Evolutionary conservation across 2,329 filamentous ascomycete species (phyloP).

Genomic region (Diaporthe caulivora): DNA sequence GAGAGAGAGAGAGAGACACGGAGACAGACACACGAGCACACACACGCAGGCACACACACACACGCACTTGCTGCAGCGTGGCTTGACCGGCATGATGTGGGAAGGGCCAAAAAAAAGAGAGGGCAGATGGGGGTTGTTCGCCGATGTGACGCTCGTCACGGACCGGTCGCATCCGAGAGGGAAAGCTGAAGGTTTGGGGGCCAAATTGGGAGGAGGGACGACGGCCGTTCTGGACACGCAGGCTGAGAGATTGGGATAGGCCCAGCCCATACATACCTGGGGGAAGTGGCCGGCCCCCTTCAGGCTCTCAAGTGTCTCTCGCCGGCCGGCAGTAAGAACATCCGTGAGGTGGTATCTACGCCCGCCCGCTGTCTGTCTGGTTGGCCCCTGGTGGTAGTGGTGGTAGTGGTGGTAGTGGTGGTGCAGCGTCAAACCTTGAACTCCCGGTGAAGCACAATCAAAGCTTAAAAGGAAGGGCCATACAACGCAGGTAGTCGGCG

Average conservation of each 20-base stretch:
- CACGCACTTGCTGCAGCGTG: neutral
- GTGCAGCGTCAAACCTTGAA: neutral
- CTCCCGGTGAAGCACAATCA: neutral
- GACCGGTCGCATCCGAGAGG: constrained; percentile 12
- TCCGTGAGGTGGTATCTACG: neutral
- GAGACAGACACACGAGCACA: neutral
- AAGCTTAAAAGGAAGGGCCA: constrained; percentile 4
- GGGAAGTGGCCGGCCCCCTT: too few species aligned
- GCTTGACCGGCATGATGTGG: constrained; percentile 10
- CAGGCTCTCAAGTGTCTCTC: neutral
- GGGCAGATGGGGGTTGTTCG: constrained; percentile 5
- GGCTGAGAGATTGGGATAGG: constrained; percentile 19
- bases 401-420: too few species aligned
- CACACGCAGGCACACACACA: neutral
- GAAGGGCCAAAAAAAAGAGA: constrained; percentile 25
- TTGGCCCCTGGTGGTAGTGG: too few species aligned
- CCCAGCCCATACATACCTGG: too few species aligned
- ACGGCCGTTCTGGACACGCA: constrained; percentile 14
- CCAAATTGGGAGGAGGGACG: neutral
- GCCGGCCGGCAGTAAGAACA: neutral
- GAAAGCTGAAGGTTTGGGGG: constrained; percentile 13
- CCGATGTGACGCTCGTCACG: constrained; percentile 5
- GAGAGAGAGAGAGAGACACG: neutral
- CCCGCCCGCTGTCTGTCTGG: constrained; percentile 1
- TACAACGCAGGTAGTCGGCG: constrained; percentile 18